Conservation (phyloP, 305 asterid species). For the Fraxinus nigra region DNA sequence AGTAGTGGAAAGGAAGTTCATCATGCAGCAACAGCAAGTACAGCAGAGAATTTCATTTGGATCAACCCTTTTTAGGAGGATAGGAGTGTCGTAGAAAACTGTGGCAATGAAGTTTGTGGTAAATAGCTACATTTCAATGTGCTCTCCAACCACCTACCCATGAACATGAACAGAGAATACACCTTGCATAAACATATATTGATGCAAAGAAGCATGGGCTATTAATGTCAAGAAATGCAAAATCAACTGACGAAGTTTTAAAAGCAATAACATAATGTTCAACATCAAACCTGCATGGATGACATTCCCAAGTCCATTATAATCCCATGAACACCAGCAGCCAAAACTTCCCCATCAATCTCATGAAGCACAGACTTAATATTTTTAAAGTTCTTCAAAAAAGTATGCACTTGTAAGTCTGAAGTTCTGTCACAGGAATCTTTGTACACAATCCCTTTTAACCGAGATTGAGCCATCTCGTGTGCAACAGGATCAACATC, state of each 20-base stretch:
- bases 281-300: slow-evolving; percentile 85
- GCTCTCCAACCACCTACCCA: not conserved
- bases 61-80: not conserved
- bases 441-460: slow-evolving; percentile 31
- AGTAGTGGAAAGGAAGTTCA: not conserved
- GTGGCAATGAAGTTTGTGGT: not conserved
- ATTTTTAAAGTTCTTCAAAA: slow-evolving; percentile 61
- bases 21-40: not conserved
- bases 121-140: not conserved
- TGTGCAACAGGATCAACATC: slow-evolving; percentile 52
- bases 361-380: slow-evolving; percentile 54
- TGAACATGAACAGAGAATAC: slow-evolving; percentile 6
- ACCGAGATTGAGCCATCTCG: slow-evolving; percentile 36
- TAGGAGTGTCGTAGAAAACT: not conserved
- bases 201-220: not conserved
- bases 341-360: slow-evolving; percentile 39
- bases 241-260: slow-evolving; percentile 8
- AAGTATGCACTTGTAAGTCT: slow-evolving; percentile 51
- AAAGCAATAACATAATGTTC: slow-evolving; percentile 4
- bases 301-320: slow-evolving; percentile 98
- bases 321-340: slow-evolving; percentile 68
- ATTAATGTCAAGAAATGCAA: slow-evolving; percentile 8
- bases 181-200: slow-evolving; percentile 3
- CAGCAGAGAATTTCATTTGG: not conserved
- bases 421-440: slow-evolving; percentile 33